phyloP scores from a whole-genome alignment of 305 asterid species.

The Euphrasia arctica region DNA sequence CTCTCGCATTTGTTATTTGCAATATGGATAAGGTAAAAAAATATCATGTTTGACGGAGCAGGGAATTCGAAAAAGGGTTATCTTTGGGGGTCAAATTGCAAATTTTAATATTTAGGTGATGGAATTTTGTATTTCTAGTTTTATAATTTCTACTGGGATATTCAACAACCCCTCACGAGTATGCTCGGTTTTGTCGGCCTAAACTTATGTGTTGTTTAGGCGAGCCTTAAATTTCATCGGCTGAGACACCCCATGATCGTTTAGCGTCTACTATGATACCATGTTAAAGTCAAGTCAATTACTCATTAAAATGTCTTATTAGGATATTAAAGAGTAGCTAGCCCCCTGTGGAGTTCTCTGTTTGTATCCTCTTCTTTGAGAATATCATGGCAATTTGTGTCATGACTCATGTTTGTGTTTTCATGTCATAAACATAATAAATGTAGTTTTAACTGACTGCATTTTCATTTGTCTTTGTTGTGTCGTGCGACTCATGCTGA shows the following conservation, averaged over 20 bases:
- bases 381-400: neutral
- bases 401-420: neutral
- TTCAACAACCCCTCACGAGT: no score
- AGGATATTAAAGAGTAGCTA: neutral
- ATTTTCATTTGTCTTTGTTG: no score
- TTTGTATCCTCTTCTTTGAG: neutral
- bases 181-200: no score
- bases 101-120: neutral
- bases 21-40: conserved; percentile 65
- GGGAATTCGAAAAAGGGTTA: neutral
- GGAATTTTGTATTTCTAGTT: neutral
- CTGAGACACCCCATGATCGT: no score
- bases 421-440: neutral
- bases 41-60: neutral
- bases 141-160: neutral
- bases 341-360: neutral
- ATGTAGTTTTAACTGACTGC: no score
- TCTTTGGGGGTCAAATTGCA: neutral
- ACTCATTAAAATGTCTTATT: no score
- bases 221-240: no score
- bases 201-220: no score
- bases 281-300: no score
- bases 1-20: conserved; percentile 90
- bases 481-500: no score
- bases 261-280: no score